Conservation (phyloP, 345 rosid species). For the Trapa bicornis region DNA sequence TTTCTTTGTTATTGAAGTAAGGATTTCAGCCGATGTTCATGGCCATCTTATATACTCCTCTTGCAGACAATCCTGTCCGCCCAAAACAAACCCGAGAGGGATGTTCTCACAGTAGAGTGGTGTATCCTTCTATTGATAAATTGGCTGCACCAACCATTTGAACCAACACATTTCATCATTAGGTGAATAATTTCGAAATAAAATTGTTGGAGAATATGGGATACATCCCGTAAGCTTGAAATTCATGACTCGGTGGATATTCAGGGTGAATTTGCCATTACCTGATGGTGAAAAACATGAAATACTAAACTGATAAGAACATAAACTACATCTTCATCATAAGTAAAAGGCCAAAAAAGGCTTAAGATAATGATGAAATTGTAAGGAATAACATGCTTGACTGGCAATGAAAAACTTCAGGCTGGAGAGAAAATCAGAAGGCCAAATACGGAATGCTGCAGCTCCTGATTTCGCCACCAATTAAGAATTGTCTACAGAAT, state of each 20-base stretch:
- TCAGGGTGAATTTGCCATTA: neutral
- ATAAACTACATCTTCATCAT: neutral
- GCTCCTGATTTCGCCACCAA: too few species aligned
- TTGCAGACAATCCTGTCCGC: conserved; percentile 62
- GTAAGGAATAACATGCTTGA: neutral
- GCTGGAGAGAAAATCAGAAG: neutral
- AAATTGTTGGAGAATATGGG: neutral
- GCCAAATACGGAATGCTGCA: neutral
- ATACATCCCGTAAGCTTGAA: neutral
- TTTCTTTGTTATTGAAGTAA: conserved; percentile 69
- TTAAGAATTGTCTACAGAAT: too few species aligned
- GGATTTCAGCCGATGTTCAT: conserved; percentile 98
- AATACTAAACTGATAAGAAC: too few species aligned
- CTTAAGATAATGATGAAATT: too few species aligned
- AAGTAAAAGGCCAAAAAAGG: neutral
- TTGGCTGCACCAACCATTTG: conserved; percentile 40
- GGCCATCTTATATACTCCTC: conserved; percentile 77
- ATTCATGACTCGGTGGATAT: neutral
- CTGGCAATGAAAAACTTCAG: neutral
- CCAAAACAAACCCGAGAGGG: conserved; percentile 92
- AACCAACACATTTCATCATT: neutral
- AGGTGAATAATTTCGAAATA: neutral
- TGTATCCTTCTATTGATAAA: conserved; percentile 57
- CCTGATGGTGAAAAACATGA: neutral
- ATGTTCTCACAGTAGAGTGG: conserved; percentile 45